Evolutionary conservation across 352 stramenopile species (phyloP).

Genomic region (Phytophthora boehmeriae): DNA sequence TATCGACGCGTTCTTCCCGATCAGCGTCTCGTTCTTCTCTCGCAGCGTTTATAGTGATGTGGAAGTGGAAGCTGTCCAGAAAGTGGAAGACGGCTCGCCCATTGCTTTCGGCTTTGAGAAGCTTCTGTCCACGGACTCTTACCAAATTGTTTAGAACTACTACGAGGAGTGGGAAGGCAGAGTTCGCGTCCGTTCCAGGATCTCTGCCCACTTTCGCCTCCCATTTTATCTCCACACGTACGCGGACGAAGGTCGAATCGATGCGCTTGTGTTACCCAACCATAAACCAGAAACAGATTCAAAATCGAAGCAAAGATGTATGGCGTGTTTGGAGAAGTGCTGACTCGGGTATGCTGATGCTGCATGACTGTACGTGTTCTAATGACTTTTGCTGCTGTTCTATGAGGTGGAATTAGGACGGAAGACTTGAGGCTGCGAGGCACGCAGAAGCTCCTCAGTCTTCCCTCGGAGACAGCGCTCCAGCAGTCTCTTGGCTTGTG

Average conservation of each 20-base stretch:
- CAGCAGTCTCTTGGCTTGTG: slow-evolving; percentile 58
- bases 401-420: slow-evolving; percentile 35
- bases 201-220: slow-evolving; percentile 10
- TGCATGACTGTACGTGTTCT: slow-evolving; percentile 9
- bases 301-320: slow-evolving; percentile 34
- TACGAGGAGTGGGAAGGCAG: slow-evolving; percentile 10
- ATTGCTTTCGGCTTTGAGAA: slow-evolving; percentile 88
- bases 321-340: slow-evolving; percentile 31
- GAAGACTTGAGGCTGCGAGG: slow-evolving; percentile 68
- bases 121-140: slow-evolving; percentile 85
- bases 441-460: slow-evolving; percentile 65
- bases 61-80: slow-evolving; percentile 76
- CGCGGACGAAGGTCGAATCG: slow-evolving; percentile 17
- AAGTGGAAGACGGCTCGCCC: slow-evolving; percentile 72
- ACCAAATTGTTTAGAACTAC: slow-evolving; percentile 86
- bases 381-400: slow-evolving; percentile 9
- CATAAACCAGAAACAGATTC: slow-evolving; percentile 44
- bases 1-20: slow-evolving; percentile 87
- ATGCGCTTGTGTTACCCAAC: slow-evolving; percentile 18
- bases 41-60: slow-evolving; percentile 88
- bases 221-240: slow-evolving; percentile 18
- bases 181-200: background rate
- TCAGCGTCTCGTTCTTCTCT: slow-evolving; percentile 90
- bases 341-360: background rate
- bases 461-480: slow-evolving; percentile 78